Evolutionary conservation across 345 rosid species (phyloP), one percentile per base, ranked within the genome.

Genomic region (Boechera stricta): DNA sequence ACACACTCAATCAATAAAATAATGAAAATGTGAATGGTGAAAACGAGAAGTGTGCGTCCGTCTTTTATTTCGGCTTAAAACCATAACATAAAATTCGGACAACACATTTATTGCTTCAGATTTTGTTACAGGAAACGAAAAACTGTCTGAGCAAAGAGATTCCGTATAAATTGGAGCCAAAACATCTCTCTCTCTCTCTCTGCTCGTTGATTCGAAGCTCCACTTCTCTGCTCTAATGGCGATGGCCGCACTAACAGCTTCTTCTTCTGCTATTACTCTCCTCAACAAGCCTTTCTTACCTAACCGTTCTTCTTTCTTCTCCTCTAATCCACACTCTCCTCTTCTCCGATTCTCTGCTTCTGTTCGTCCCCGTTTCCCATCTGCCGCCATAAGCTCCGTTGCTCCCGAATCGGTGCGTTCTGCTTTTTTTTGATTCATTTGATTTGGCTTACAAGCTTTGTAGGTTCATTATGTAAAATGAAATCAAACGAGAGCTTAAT

Each of bases 361-460:
- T 24, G 48, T 39, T 77, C 73, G 82, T 24, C 64, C 69, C 61
- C 77, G 79, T 55, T 77, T 68, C 54, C 77, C 67, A 63, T 73
- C 80, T 51, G 24, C 62, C 1, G 5, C 79, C n/a, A 61, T 80
- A 59, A 81, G 80, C 3, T 80, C 86, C 38, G 74, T 85, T 41
- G 73, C 86, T 81, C 67, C 76, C 13, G 79, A 90, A 80, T 73
- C 83, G 71, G 96, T 87, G 53, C 41, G 41, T 24, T 35, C 32
- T 62, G 41, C 31, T 62, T 39, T 8, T 28, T 26, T 31, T 31
- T 36, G 0, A 10, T 33, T 13, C 2, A 3, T 13, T 31, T 13
- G 57, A 55, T 32, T 77, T 45, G 59, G n/a, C 39, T 63, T 12
- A 15, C 39, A n/a, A 33, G 10, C 49, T 32, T 16, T 24, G 35